phyloP scores from a whole-genome alignment of 345 rosid genomes.

The Excoecaria cochinchinensis region DNA sequence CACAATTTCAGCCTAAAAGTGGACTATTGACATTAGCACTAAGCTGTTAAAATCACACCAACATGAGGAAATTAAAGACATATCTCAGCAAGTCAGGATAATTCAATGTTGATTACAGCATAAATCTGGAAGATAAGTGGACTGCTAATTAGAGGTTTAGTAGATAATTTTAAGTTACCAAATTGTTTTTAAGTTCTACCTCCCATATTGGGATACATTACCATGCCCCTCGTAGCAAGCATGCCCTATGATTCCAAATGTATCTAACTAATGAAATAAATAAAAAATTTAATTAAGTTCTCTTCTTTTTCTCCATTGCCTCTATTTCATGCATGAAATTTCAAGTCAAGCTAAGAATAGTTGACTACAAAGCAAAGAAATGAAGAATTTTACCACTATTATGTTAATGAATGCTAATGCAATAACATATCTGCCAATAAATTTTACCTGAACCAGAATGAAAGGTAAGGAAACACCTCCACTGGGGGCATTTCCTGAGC shows the following conservation, averaged over 20 bases:
- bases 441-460: slow-evolving; percentile 90
- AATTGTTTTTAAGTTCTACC: not conserved
- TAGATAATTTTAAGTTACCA: not conserved
- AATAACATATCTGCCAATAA: slow-evolving; percentile 14
- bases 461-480: slow-evolving; percentile 96
- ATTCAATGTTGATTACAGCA: not conserved
- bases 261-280: not conserved
- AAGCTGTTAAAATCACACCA: not conserved
- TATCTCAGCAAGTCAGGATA: not conserved
- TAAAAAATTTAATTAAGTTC: not conserved
- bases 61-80: not conserved
- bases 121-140: not conserved
- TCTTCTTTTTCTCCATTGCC: not conserved
- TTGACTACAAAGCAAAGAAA: slow-evolving; percentile 3
- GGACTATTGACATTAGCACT: not conserved
- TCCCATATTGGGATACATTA: not conserved
- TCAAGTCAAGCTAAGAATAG: not conserved
- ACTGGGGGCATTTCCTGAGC: slow-evolving; percentile 75
- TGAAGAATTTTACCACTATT: not conserved
- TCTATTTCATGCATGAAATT: not conserved
- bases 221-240: not conserved
- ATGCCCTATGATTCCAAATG: not conserved
- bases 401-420: not conserved
- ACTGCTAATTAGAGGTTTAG: not conserved
- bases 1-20: not conserved